Evolutionary conservation across 169 alveolate genomes (phyloP), one percentile per base, ranked within the genome.

Genomic region (Hepatocystis sp.): DNA sequence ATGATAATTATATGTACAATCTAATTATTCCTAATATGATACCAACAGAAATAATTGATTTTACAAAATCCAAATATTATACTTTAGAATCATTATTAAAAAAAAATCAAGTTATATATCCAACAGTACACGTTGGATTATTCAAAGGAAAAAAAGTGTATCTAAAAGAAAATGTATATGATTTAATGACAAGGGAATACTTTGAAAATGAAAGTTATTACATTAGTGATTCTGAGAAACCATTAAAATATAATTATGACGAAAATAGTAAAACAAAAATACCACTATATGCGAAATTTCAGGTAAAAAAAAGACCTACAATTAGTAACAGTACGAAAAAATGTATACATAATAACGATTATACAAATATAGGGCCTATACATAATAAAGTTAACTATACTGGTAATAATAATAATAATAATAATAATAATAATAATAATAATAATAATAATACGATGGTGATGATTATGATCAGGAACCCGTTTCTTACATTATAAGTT

Each of bases 101-200:
- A 49, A 71, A 58, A 25, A 71, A 71, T 17, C 86, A 71, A 63
- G 76, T 71, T 34, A 71, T 71, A 27, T 58, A 71, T 46, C 86
- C 86, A 23, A 71, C 55, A 32, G 27, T 4, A 23, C 66, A 71
- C 11, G 86, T 71, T 30, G 86, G 86, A 7, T 49, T 71, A 30
- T 71, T 71, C 51, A 60, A 60, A 34, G 86, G 86, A 10, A 76
- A 71, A 71, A 71, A 71, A 58, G 86, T 71, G 0, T 71, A 71
- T 36, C 25, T 71, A 64, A 71, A 58, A 27, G 86, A 71, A 58
- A 30, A 71, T 25, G 25, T 71, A 17, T 71, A 71, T 27, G 58
- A 71, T 51, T 17, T 71, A 46, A 39, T 32, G 23, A 71, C 42
- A 63, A 32, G 86, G 13, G 86, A 71, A 36, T 71, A 13, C 13